phyloP scores from a whole-genome alignment of 352 stramenopile species.

The Phytophthora tentaculata region DNA sequence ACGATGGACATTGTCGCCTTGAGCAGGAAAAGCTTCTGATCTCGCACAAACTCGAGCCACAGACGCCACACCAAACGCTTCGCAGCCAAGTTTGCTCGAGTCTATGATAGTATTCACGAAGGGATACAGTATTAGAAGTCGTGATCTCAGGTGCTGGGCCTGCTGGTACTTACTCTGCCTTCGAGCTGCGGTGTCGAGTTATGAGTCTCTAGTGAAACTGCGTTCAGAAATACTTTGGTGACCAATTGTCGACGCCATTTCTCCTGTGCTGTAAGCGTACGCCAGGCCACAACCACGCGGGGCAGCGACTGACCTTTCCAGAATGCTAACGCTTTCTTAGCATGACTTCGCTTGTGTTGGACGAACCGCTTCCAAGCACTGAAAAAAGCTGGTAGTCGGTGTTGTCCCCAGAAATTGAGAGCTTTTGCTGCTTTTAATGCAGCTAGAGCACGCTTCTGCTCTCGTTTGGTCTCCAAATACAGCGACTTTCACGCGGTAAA shows the following conservation, averaged over 20 bases:
- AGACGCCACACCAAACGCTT: conserved; percentile 56
- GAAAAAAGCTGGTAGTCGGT: conserved; percentile 61
- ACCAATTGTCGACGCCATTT: conserved; percentile 46
- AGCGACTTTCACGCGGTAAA: conserved; percentile 59
- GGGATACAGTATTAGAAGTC: conserved; percentile 9
- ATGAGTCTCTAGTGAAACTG: conserved; percentile 64
- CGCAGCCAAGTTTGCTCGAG: conserved; percentile 45
- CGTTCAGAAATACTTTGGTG: conserved; percentile 66
- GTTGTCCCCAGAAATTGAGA: conserved; percentile 67
- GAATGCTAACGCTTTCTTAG: conserved; percentile 68
- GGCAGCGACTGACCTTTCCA: conserved; percentile 76
- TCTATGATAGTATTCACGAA: conserved; percentile 21
- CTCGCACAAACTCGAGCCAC: conserved; percentile 58
- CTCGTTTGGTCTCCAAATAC: conserved; percentile 16
- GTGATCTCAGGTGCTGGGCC: background rate
- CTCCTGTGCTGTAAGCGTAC: conserved; percentile 30
- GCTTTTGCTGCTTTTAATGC: conserved; percentile 51
- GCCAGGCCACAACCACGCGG: conserved; percentile 64
- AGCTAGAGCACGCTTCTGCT: conserved; percentile 38
- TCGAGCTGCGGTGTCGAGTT: conserved; percentile 69
- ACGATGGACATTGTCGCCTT: conserved; percentile 76
- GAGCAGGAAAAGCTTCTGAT: conserved; percentile 75
- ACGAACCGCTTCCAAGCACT: conserved; percentile 50
- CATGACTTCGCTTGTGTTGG: conserved; percentile 43
- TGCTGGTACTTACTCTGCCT: conserved; percentile 40